Evolutionary conservation across 1,139 yeast genomes (phyloP).

Genomic region (Lizanozyma gosingica): DNA sequence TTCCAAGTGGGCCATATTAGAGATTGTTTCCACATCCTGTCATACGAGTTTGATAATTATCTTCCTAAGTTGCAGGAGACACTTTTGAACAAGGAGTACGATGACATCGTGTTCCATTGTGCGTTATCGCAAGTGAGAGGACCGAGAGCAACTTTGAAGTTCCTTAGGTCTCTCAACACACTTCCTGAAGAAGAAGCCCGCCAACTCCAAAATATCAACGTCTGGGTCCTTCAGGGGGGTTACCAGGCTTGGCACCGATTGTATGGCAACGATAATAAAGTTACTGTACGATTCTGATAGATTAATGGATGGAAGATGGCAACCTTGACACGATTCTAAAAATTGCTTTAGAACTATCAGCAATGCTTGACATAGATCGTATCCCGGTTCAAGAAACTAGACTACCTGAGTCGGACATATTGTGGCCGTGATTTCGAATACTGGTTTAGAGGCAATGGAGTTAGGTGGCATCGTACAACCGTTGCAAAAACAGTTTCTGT

Average conservation of each 20-base stretch:
- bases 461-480: too few relatives aligned
- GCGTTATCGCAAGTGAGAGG: slow-evolving; percentile 87
- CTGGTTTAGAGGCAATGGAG: too few relatives aligned
- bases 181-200: slow-evolving; percentile 17
- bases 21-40: slow-evolving; percentile 54
- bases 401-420: too few relatives aligned
- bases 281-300: slow-evolving; percentile 37
- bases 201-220: slow-evolving; percentile 32
- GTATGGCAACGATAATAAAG: slow-evolving; percentile 57
- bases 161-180: slow-evolving; percentile 44
- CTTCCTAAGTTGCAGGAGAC: slow-evolving; percentile 34
- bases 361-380: too few relatives aligned
- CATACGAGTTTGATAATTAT: slow-evolving; percentile 34
- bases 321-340: too few relatives aligned
- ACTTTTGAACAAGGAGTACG: slow-evolving; percentile 22
- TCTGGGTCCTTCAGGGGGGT: slow-evolving; percentile 77
- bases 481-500: too few relatives aligned
- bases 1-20: slow-evolving; percentile 55
- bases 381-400: too few relatives aligned
- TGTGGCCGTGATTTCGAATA: too few relatives aligned
- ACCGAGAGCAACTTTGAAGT: slow-evolving; percentile 70
- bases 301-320: too few relatives aligned
- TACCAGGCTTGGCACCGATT: slow-evolving; percentile 73
- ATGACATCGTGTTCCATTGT: slow-evolving; percentile 79
- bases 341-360: too few relatives aligned